Conservation (phyloP, 2,329 filamentous ascomycete species). For the Epichloe baconii region DNA sequence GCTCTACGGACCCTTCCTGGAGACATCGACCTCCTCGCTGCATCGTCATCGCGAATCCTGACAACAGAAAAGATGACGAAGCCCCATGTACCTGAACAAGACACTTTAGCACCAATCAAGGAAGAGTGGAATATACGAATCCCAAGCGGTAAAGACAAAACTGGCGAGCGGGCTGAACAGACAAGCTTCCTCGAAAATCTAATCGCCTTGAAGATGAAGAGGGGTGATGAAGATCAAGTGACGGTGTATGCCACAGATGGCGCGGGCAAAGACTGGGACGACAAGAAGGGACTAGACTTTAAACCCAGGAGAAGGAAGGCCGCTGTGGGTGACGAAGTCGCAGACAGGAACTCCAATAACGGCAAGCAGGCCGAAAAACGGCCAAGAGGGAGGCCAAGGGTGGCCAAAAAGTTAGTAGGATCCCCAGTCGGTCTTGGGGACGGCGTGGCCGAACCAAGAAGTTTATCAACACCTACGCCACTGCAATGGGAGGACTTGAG, state of each 20-base stretch:
- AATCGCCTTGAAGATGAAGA: conserved; percentile 49
- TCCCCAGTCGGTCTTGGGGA: conserved; percentile 12
- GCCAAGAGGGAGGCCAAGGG: background rate
- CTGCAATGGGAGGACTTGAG: conserved; percentile 20
- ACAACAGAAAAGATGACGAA: conserved; percentile 42
- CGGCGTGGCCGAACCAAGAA: conserved; percentile 1
- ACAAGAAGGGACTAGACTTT: conserved; percentile 28
- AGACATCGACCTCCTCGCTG: conserved; percentile 54
- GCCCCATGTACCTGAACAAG: conserved; percentile 25
- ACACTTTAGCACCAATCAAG: conserved; percentile 26
- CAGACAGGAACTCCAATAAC: background rate
- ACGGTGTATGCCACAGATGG: conserved; percentile 42
- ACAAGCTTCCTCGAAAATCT: conserved; percentile 52
- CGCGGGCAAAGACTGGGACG: conserved; percentile 26
- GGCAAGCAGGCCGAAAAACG: conserved; percentile 7
- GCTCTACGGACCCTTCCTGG: conserved; percentile 31
- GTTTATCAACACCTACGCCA: conserved; percentile 23
- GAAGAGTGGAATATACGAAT: conserved; percentile 31
- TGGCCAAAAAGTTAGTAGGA: conserved; percentile 4
- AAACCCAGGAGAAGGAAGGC: conserved; percentile 18
- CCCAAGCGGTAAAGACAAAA: conserved; percentile 31
- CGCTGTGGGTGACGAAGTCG: background rate
- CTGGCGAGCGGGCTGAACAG: conserved; percentile 33
- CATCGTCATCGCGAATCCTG: conserved; percentile 50
- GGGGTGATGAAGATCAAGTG: conserved; percentile 52